Evolutionary conservation across 139 green algal genomes (phyloP).

Genomic region (Chlorella ohadii): DNA sequence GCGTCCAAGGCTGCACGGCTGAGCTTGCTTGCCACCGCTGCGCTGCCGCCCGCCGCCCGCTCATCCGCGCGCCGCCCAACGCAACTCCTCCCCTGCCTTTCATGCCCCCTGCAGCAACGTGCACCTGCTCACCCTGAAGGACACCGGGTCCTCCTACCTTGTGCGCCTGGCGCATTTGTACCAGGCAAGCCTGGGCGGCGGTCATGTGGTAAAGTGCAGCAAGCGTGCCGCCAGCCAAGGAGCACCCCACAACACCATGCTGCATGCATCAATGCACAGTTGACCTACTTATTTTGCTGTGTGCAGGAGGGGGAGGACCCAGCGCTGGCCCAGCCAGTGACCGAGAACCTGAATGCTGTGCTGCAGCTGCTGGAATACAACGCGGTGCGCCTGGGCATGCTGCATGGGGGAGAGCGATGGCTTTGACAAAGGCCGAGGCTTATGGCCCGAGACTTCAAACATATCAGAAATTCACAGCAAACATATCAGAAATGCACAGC

Average conservation of each 20-base stretch:
- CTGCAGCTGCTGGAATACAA: constrained; percentile 28
- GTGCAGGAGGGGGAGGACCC: constrained; percentile 48
- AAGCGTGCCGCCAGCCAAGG: background rate
- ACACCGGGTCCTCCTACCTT: constrained; percentile 31
- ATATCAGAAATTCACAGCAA: too few relatives aligned
- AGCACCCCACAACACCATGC: background rate
- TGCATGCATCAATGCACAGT: too few relatives aligned
- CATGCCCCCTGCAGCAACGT: constrained; percentile 39
- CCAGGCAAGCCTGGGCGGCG: constrained; percentile 21
- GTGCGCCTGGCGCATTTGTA: constrained; percentile 62
- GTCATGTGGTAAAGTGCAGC: background rate
- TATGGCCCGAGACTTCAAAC: too few relatives aligned
- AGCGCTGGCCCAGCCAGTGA: constrained; percentile 28
- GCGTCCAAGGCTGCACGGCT: too few relatives aligned
- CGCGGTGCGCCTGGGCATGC: background rate
- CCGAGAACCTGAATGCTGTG: constrained; percentile 37
- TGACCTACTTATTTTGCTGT: too few relatives aligned
- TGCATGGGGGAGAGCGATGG: too few relatives aligned
- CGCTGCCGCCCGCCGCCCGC: background rate
- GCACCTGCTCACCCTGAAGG: constrained; percentile 65
- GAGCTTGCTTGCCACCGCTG: background rate
- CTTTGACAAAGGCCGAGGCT: too few relatives aligned
- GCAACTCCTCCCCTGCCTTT: background rate
- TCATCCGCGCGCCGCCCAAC: background rate
- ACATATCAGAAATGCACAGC: too few relatives aligned